A percentile compares a stretch with the other conserved stretches of the same genome.
Evolutionary conservation across 2,329 filamentous ascomycete species (phyloP).

Genomic region (Nemania abortiva): DNA sequence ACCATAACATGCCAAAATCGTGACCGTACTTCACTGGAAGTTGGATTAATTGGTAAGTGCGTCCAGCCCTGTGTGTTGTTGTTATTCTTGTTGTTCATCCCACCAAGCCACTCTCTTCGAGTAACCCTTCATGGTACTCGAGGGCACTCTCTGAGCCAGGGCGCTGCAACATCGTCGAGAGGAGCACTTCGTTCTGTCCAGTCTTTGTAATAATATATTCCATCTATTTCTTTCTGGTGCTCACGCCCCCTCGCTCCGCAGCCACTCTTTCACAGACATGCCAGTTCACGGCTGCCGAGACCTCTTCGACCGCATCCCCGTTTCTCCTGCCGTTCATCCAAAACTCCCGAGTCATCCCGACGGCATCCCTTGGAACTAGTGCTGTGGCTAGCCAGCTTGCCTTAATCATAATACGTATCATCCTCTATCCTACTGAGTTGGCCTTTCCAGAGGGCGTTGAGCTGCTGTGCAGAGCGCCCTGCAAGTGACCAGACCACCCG

Average conservation of each 20-base stretch:
- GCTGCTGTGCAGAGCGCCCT: conserved; percentile 18
- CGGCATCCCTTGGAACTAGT: conserved; percentile 18
- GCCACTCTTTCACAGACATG: conserved; percentile 36
- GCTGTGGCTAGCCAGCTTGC: conserved; percentile 25
- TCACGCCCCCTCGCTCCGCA: conserved; percentile 29
- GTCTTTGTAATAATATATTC: conserved; percentile 37
- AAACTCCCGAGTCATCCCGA: conserved; percentile 6
- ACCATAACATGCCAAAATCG: conserved; percentile 58
- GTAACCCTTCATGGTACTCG: conserved; percentile 43
- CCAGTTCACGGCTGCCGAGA: conserved; percentile 28
- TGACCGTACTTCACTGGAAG: conserved; percentile 45
- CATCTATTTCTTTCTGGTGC: conserved; percentile 28
- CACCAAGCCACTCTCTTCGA: conserved; percentile 40
- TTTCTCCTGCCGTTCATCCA: conserved; percentile 21
- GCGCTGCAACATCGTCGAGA: conserved; percentile 42
- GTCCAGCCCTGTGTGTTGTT: conserved; percentile 33
- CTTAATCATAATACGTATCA: conserved; percentile 35
- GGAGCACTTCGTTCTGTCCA: conserved; percentile 31
- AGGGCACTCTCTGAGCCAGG: conserved; percentile 41
- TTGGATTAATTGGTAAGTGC: conserved; percentile 40
- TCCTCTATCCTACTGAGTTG: conserved; percentile 7
- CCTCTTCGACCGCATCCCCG: conserved; percentile 21
- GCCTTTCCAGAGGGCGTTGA: conserved; percentile 10
- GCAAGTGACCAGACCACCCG: conserved; percentile 9
- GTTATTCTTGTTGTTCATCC: conserved; percentile 39